These are phyloP conservation scores for Peniophora sp. DNA, from an alignment of 1,284 basidiomycete species.

Conservation along the genomic window DNA sequence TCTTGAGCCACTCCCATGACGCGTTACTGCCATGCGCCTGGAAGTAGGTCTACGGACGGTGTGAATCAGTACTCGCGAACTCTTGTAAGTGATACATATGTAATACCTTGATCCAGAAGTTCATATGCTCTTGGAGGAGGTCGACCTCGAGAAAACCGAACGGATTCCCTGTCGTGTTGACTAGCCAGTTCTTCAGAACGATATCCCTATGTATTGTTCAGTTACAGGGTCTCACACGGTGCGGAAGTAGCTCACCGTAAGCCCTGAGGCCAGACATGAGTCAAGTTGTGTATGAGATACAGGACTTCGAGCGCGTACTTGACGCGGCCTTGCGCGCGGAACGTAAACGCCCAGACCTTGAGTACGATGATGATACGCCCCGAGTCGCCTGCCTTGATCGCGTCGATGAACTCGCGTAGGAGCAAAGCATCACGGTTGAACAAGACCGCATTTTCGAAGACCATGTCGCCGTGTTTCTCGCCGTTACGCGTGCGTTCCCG, in stretches of 20 bases:
- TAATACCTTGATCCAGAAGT: conserved; percentile 27
- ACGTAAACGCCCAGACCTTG: conserved; percentile 24
- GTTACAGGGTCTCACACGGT: background rate
- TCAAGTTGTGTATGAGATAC: conserved; percentile 28
- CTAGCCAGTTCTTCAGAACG: conserved; percentile 30
- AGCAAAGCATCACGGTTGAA: conserved; percentile 28
- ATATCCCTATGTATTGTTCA: conserved; percentile 15
- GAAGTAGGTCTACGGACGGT: conserved; percentile 16
- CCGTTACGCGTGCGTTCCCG: conserved; percentile 13
- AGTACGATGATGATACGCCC: conserved; percentile 24
- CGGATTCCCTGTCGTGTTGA: conserved; percentile 26
- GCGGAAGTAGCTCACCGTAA: conserved; percentile 10
- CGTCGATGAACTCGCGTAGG: conserved; percentile 25
- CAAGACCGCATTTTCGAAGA: conserved; percentile 26
- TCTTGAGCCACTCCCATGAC: conserved; percentile 31
- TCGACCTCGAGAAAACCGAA: conserved; percentile 27
- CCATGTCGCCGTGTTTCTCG: conserved; percentile 21
- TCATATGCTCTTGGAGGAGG: conserved; percentile 33
- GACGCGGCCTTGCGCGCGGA: conserved; percentile 22
- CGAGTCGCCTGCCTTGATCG: conserved; percentile 27
- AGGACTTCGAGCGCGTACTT: conserved; percentile 35
- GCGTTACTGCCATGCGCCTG: conserved; percentile 24
- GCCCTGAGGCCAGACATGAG: conserved; percentile 25
- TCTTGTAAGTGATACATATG: background rate
- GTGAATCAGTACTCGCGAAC: background rate